Percentiles rank a stretch among this genome's conserved stretches.
Conservation (phyloP, 2,329 filamentous ascomycete species). For the Cladophialophora chaetospira region DNA sequence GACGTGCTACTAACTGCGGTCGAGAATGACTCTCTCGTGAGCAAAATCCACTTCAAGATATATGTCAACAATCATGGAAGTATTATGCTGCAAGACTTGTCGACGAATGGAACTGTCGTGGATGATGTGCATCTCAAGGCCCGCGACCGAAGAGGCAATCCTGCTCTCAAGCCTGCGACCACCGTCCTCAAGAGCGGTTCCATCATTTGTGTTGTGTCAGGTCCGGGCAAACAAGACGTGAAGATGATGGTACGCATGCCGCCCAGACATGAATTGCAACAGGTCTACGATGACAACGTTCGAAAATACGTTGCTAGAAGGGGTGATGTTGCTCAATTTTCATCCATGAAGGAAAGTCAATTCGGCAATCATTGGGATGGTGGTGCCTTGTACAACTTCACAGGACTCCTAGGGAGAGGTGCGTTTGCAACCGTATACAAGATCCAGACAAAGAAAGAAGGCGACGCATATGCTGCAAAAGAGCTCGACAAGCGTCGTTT, state of each 20-base stretch:
- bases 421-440: slow-evolving; percentile 95
- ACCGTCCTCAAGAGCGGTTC: slow-evolving; percentile 72
- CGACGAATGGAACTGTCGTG: slow-evolving; percentile 93
- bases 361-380: slow-evolving; percentile 78
- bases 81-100: slow-evolving; percentile 89
- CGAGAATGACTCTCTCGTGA: slow-evolving; percentile 72
- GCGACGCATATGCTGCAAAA: slow-evolving; percentile 84
- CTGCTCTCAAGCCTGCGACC: slow-evolving; percentile 40
- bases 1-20: slow-evolving; percentile 72
- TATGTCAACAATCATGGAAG: slow-evolving; percentile 83
- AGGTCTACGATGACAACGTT: slow-evolving; percentile 69
- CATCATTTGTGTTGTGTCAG: slow-evolving; percentile 66
- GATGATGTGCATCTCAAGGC: slow-evolving; percentile 66
- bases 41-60: slow-evolving; percentile 95
- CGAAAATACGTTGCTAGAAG: slow-evolving; percentile 61
- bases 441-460: slow-evolving; percentile 81
- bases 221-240: slow-evolving; percentile 62
- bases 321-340: slow-evolving; percentile 34
- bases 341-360: slow-evolving; percentile 42
- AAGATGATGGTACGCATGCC: slow-evolving; percentile 86
- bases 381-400: slow-evolving; percentile 79
- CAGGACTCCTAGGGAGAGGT: slow-evolving; percentile 81
- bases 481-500: slow-evolving; percentile 91
- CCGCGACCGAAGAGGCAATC: slow-evolving; percentile 35
- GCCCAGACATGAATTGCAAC: slow-evolving; percentile 67